Conservation (phyloP, 177 flowering plant genomes). For the Vitis hybrid region DNA sequence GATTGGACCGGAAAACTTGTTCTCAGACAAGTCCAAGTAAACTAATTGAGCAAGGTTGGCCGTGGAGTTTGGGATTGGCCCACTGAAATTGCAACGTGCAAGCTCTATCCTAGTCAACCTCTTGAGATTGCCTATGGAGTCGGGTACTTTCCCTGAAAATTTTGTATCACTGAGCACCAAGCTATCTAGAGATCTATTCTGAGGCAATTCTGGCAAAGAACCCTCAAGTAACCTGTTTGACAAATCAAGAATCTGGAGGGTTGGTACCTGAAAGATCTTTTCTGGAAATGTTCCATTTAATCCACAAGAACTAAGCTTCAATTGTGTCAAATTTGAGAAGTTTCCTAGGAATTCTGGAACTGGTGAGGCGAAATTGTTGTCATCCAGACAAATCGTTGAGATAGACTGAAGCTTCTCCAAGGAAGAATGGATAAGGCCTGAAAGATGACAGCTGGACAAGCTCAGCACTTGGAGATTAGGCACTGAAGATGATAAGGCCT, state of each 20-base stretch:
- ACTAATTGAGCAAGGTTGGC: constrained; percentile 18
- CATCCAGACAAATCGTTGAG: fast-evolving
- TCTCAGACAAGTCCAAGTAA: constrained; percentile 27
- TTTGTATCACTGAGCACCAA: constrained; percentile 10
- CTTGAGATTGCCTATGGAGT: constrained; percentile 14
- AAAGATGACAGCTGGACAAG: constrained; percentile 9
- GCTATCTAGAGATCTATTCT: constrained; percentile 10
- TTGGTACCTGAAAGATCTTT: too few species aligned
- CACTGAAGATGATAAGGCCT: constrained; percentile 16
- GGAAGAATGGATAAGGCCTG: constrained; percentile 11
- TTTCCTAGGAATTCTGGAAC: too few species aligned
- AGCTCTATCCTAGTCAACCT: constrained; percentile 18
- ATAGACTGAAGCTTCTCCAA: too few species aligned
- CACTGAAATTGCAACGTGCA: constrained; percentile 21
- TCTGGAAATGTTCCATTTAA: too few species aligned
- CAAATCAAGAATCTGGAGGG: too few species aligned
- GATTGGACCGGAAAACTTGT: constrained; percentile 28
- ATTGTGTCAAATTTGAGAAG: too few species aligned
- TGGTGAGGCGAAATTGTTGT: fast-evolving
- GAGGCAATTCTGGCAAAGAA: constrained; percentile 8
- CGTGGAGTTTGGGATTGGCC: constrained; percentile 27
- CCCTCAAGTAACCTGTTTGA: too few species aligned
- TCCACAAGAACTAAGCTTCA: too few species aligned
- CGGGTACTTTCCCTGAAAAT: constrained; percentile 18
- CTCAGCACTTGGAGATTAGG: constrained; percentile 21